Evolutionary conservation across 306 rosid species (phyloP).

Genomic region (Medicago arabica): DNA sequence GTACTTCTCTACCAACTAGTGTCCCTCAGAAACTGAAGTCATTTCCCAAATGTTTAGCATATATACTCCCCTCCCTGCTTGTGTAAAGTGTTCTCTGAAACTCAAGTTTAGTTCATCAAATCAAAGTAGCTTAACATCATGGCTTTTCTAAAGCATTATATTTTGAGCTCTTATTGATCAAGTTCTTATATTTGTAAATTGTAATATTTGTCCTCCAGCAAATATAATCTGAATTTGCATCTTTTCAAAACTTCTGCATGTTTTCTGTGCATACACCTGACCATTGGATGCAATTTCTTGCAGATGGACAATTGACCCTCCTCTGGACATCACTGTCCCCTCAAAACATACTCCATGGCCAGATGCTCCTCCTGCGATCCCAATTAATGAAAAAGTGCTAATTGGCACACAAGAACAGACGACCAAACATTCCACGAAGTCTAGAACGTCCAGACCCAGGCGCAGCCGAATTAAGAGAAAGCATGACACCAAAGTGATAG

Average conservation of each 20-base stretch:
- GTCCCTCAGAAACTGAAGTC: slow-evolving; percentile 27
- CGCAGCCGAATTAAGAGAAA: slow-evolving; percentile 73
- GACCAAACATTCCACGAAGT: slow-evolving; percentile 59
- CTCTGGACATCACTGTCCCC: slow-evolving; percentile 76
- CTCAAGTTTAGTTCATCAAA: not conserved
- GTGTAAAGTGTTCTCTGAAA: not conserved
- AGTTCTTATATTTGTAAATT: not conserved
- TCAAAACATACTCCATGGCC: slow-evolving; percentile 92
- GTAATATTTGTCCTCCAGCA: slow-evolving; percentile 8
- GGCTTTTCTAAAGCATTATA: slow-evolving; percentile 4
- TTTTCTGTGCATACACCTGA: slow-evolving; percentile 15
- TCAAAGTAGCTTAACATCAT: not conserved
- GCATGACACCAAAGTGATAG: slow-evolving; percentile 61
- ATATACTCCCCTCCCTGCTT: not conserved
- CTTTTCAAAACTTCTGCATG: not conserved
- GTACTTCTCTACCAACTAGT: not conserved
- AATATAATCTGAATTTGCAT: not conserved
- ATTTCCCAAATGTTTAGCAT: slow-evolving; percentile 17
- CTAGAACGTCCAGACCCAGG: slow-evolving; percentile 64
- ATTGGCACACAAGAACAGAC: slow-evolving; percentile 47
- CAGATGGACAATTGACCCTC: slow-evolving; percentile 85
- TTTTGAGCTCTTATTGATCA: not conserved
- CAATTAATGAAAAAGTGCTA: slow-evolving; percentile 49
- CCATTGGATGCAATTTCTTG: slow-evolving; percentile 25
- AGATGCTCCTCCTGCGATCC: slow-evolving; percentile 75